phyloP scores from a whole-genome alignment of 2,329 filamentous ascomycete species.

The Colletotrichum musae region DNA sequence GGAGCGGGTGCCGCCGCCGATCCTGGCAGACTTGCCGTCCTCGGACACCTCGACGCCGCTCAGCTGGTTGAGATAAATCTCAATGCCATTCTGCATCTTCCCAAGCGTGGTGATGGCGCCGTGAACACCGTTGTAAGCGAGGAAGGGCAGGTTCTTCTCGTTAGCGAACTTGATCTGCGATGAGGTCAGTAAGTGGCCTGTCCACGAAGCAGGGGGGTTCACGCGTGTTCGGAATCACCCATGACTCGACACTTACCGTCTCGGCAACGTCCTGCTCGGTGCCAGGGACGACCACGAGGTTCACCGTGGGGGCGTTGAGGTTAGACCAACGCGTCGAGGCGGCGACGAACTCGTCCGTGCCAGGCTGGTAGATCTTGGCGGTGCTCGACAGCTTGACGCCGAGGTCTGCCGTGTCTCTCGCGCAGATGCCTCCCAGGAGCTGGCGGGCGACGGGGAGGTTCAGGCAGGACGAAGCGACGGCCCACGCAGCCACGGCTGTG shows the following conservation, averaged over 20 bases:
- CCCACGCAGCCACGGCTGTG: constrained; percentile 47
- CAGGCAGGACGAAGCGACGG: constrained; percentile 43
- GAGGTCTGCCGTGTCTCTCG: constrained; percentile 45
- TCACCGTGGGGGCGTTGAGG: constrained; percentile 57
- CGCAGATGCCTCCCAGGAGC: constrained; percentile 40
- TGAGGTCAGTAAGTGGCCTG: background rate
- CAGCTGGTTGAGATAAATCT: constrained; percentile 63
- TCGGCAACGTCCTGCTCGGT: constrained; percentile 64
- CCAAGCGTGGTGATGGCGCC: constrained; percentile 65
- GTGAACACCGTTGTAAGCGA: constrained; percentile 67
- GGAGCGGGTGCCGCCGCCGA: constrained; percentile 63
- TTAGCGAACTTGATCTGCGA: constrained; percentile 60
- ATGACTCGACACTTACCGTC: constrained; percentile 53
- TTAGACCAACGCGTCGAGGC: constrained; percentile 62
- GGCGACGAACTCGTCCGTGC: constrained; percentile 54
- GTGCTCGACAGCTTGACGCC: constrained; percentile 51
- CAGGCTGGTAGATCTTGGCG: constrained; percentile 59
- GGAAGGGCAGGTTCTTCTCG: constrained; percentile 61
- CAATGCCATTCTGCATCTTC: constrained; percentile 63
- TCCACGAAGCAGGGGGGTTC: background rate
- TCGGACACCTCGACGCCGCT: constrained; percentile 57
- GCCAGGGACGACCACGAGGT: constrained; percentile 62
- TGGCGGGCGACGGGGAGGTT: constrained; percentile 35
- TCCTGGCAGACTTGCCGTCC: constrained; percentile 61
- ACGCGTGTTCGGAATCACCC: background rate